Conservation (phyloP, 495 filamentous ascomycete species). For the Choiromyces venosus region DNA sequence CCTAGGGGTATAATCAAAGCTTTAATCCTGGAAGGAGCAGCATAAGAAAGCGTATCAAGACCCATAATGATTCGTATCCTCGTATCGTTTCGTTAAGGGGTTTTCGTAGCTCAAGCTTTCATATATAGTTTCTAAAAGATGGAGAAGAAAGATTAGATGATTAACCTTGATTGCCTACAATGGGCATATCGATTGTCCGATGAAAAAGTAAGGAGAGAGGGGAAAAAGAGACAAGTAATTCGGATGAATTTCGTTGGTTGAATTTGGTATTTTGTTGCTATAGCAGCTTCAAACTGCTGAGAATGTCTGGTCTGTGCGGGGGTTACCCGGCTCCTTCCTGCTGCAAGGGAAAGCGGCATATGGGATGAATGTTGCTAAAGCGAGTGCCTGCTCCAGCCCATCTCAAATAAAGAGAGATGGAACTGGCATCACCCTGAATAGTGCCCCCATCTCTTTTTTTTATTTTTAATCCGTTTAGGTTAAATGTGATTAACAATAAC, state of each 20-base stretch:
- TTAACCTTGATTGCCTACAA: neutral
- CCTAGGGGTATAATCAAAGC: constrained; percentile 80
- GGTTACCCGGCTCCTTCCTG: neutral
- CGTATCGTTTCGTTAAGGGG: constrained; percentile 3
- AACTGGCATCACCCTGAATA: neutral
- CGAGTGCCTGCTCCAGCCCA: neutral
- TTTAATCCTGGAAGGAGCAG: constrained; percentile 81
- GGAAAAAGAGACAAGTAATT: neutral
- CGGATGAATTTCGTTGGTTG: neutral
- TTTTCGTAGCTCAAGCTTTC: neutral
- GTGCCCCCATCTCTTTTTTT: neutral
- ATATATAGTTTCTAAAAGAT: neutral
- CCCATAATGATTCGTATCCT: constrained; percentile 53
- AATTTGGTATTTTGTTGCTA: neutral
- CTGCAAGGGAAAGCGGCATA: neutral
- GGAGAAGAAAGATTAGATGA: neutral
- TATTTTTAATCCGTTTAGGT: neutral
- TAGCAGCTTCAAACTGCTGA: neutral
- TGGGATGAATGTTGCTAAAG: neutral
- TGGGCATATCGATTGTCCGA: neutral
- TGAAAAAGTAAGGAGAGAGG: neutral
- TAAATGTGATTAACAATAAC: neutral
- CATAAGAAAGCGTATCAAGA: constrained; percentile 77
- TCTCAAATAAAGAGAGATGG: neutral
- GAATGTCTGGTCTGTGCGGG: neutral